Evolutionary conservation across 768 basidiomycete genomes (phyloP).

Genomic region (Tremella fuciformis): DNA sequence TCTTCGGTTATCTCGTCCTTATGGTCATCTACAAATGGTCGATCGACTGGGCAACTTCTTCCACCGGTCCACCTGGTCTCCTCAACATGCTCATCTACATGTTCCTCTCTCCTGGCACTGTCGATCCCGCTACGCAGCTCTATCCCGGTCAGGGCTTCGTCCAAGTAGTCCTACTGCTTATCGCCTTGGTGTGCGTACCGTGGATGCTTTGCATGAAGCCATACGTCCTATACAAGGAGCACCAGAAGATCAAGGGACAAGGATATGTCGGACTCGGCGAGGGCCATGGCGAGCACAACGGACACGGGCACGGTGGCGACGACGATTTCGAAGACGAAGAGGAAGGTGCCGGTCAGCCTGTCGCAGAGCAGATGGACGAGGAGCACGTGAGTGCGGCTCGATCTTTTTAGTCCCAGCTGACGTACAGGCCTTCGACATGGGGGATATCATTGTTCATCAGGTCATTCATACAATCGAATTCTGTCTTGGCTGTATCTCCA

Average conservation of each 20-base stretch:
- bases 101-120: conserved; percentile 85
- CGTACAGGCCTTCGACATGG: conserved; percentile 75
- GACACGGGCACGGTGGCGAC: conserved; percentile 28
- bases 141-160: conserved; percentile 84
- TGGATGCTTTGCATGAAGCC: conserved; percentile 93
- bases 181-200: conserved; percentile 85
- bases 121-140: conserved; percentile 67
- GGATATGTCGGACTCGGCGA: conserved; percentile 67
- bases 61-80: conserved; percentile 75
- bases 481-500: conserved; percentile 97
- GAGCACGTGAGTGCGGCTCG: conserved; percentile 63
- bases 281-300: conserved; percentile 31
- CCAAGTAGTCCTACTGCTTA: conserved; percentile 70
- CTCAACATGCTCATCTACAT: conserved; percentile 81
- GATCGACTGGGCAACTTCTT: conserved; percentile 76
- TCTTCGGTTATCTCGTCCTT: conserved; percentile 92
- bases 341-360: conserved; percentile 59
- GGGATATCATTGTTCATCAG: conserved; percentile 94
- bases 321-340: conserved; percentile 59
- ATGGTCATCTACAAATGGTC: conserved; percentile 98
- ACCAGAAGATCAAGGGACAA: conserved; percentile 72
- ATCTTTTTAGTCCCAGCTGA: conserved; percentile 41
- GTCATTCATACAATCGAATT: conserved; percentile 99
- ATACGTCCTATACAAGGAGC: conserved; percentile 85
- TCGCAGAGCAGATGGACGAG: conserved; percentile 70